Conservation (phyloP, 257 asterid genomes). For the Solanum corneliomulleri region DNA sequence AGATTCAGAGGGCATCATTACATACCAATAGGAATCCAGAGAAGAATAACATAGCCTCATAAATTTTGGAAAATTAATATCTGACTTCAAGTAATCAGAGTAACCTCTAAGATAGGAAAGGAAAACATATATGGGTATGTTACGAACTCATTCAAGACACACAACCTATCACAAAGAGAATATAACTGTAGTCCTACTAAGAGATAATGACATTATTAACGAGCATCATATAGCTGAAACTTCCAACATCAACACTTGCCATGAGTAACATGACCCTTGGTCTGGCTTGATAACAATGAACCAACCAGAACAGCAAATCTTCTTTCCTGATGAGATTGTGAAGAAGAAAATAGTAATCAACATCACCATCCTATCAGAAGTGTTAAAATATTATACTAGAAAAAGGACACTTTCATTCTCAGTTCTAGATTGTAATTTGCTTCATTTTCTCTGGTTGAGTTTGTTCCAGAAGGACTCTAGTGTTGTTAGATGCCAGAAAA, state of each 20-base stretch:
- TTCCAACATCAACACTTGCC: conserved; percentile 40
- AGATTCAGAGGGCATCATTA: not conserved
- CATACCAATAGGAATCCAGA: not conserved
- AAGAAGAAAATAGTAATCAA: not conserved
- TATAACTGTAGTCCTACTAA: not conserved
- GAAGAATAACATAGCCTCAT: not conserved
- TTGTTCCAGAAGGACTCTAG: not conserved
- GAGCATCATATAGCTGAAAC: not conserved
- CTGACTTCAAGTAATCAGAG: not conserved
- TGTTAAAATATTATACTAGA: not conserved
- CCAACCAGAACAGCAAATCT: conserved; percentile 80
- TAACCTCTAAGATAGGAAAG: not conserved
- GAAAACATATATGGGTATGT: not conserved
- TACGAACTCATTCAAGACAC: not conserved
- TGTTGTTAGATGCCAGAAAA: not conserved
- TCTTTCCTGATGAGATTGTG: conserved; percentile 51
- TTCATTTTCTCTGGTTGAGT: not conserved
- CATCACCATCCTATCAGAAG: not conserved
- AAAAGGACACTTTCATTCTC: not conserved
- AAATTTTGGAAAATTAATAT: not conserved
- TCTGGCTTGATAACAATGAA: conserved; percentile 91
- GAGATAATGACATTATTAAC: not conserved
- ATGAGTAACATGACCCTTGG: conserved; percentile 83
- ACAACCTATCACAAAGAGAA: not conserved
- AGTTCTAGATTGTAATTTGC: not conserved